A percentile compares a stretch with the other conserved stretches of the same genome.
These are phyloP conservation scores for Pichia membranifaciens DNA, from an alignment of 805 yeast species.

Conservation along the genomic window DNA sequence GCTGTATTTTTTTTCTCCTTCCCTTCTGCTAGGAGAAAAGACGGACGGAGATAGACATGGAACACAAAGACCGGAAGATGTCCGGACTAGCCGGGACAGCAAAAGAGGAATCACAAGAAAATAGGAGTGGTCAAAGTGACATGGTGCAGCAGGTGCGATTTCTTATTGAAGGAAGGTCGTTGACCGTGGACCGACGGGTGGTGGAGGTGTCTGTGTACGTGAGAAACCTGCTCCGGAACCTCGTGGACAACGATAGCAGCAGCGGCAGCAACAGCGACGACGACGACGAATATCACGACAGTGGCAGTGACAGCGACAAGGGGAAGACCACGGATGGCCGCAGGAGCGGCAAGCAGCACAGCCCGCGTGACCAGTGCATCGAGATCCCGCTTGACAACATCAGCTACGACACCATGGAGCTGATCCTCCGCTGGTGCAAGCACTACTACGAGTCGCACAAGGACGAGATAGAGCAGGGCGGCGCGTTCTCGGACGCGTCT, in stretches of 20 bases:
- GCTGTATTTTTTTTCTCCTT: neutral
- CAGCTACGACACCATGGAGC: constrained; percentile 3
- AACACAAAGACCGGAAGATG: too few relatives aligned
- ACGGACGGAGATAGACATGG: too few relatives aligned
- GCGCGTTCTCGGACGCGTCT: neutral
- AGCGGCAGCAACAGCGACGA: neutral
- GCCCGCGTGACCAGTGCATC: neutral
- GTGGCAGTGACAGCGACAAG: neutral
- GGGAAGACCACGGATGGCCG: too few relatives aligned
- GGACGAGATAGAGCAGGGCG: neutral
- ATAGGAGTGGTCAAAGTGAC: neutral
- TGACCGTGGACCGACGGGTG: constrained; percentile 63
- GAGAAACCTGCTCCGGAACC: constrained; percentile 74
- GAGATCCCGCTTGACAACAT: constrained; percentile 13
- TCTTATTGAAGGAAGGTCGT: constrained; percentile 67
- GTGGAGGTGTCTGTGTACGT: constrained; percentile 76
- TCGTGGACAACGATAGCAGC: constrained; percentile 19
- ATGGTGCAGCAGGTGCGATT: constrained; percentile 31
- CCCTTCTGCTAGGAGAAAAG: neutral
- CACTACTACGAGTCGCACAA: constrained; percentile 11
- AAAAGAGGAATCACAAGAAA: neutral
- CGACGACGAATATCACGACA: too few relatives aligned
- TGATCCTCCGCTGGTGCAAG: constrained; percentile 14
- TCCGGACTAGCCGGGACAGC: too few relatives aligned
- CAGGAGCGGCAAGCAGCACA: too few relatives aligned